These are phyloP conservation scores for Phialophora macrospora DNA, from an alignment of 2,329 filamentous ascomycete genomes.

Conservation along the genomic window DNA sequence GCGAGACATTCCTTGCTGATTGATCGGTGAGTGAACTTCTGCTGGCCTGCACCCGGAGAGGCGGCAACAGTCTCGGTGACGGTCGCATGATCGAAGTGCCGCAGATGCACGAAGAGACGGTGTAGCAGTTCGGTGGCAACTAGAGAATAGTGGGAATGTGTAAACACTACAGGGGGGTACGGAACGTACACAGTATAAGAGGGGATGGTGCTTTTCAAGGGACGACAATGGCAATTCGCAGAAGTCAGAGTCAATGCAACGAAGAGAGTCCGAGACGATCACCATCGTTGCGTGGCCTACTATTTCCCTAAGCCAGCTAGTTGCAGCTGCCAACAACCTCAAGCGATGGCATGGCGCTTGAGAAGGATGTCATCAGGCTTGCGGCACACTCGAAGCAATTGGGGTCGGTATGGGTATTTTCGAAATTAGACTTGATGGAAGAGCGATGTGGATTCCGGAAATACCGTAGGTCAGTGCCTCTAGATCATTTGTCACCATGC, in stretches of 20 bases:
- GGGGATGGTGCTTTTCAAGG: background rate
- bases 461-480: background rate
- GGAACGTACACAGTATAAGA: background rate
- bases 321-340: background rate
- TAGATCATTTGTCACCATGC: background rate
- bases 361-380: background rate
- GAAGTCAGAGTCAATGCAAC: background rate
- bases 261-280: background rate
- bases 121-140: background rate
- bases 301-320: no score
- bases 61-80: background rate
- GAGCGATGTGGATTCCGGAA: background rate
- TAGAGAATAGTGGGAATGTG: background rate
- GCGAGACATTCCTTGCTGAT: constrained; percentile 5
- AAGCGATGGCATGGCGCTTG: background rate
- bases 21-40: constrained; percentile 3
- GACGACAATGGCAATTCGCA: background rate
- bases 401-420: background rate
- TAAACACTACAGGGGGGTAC: background rate
- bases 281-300: background rate
- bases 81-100: background rate
- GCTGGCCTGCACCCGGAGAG: background rate
- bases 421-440: background rate
- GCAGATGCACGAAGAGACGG: background rate
- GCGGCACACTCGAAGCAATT: background rate